phyloP scores from a whole-genome alignment of 1,139 yeast species.

The Blastobotrys capitulatus region DNA sequence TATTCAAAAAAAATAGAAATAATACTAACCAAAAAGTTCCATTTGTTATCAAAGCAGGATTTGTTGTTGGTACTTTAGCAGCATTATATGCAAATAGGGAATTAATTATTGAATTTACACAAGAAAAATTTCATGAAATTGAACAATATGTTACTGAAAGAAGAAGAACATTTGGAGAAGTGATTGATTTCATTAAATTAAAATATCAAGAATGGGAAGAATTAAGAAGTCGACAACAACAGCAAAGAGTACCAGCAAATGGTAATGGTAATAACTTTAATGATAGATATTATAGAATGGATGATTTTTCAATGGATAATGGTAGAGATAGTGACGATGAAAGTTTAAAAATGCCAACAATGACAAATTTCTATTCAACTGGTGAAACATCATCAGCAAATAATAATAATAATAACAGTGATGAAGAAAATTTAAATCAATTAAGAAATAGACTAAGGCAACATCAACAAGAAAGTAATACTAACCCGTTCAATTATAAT shows the following conservation, averaged over 20 bases:
- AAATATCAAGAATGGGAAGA: conserved; percentile 20
- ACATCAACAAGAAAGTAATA: background rate
- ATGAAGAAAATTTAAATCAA: background rate
- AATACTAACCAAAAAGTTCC: conserved; percentile 18
- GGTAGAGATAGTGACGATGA: background rate
- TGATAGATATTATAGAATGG: background rate
- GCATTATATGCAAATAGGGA: conserved; percentile 26
- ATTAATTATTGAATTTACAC: conserved; percentile 19
- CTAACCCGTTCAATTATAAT: background rate
- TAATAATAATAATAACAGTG: background rate
- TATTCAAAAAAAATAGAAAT: background rate
- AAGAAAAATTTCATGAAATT: conserved; percentile 20
- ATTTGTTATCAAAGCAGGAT: conserved; percentile 23
- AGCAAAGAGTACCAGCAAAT: background rate
- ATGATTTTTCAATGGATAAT: background rate
- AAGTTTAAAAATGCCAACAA: background rate
- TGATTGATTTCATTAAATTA: conserved; percentile 18
- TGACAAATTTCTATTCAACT: conserved; percentile 6
- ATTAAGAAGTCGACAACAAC: background rate
- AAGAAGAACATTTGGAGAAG: conserved; percentile 13
- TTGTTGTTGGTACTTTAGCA: conserved; percentile 25
- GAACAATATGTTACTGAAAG: conserved; percentile 5
- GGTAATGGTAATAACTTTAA: background rate
- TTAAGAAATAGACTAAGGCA: background rate
- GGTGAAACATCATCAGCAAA: conserved; percentile 7